A percentile compares a stretch with the other conserved stretches of the same genome.
These are phyloP conservation scores for Trichoderma semiorbis DNA, from an alignment of 2,329 filamentous ascomycete genomes.

Conservation along the genomic window DNA sequence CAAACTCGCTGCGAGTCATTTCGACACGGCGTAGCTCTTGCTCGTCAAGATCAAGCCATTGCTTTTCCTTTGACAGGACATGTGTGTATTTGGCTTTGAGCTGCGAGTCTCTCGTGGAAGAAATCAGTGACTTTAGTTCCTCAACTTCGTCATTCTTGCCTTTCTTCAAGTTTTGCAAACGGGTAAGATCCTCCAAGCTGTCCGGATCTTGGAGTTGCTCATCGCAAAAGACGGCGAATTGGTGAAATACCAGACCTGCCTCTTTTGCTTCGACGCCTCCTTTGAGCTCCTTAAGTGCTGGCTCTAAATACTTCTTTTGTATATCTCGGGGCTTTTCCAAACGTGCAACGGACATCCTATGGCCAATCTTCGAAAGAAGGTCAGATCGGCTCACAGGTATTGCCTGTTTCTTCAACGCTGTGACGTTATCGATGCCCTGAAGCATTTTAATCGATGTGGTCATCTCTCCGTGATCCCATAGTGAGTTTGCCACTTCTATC, in stretches of 20 bases:
- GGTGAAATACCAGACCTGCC: slow-evolving; percentile 85
- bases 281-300: slow-evolving; percentile 77
- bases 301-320: slow-evolving; percentile 78
- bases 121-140: slow-evolving; percentile 63
- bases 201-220: slow-evolving; percentile 87
- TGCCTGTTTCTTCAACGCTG: slow-evolving; percentile 63
- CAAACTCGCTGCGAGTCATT: slow-evolving; percentile 72
- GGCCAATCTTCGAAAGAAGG: slow-evolving; percentile 80
- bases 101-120: slow-evolving; percentile 49
- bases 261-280: slow-evolving; percentile 65
- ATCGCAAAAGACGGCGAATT: slow-evolving; percentile 94
- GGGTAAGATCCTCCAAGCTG: slow-evolving; percentile 75
- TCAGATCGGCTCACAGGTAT: slow-evolving; percentile 72
- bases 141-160: slow-evolving; percentile 77
- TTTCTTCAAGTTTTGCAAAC: slow-evolving; percentile 74
- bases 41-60: slow-evolving; percentile 87
- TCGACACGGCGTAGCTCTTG: slow-evolving; percentile 78
- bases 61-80: slow-evolving; percentile 68
- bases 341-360: slow-evolving; percentile 83
- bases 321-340: slow-evolving; percentile 90
- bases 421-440: slow-evolving; percentile 62
- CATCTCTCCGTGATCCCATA: slow-evolving; percentile 94
- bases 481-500: slow-evolving; percentile 79
- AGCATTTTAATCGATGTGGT: slow-evolving; percentile 85
- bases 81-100: slow-evolving; percentile 55